Evolutionary conservation across 1,139 yeast genomes (phyloP).

Genomic region (Zygosaccharomyces sapae): DNA sequence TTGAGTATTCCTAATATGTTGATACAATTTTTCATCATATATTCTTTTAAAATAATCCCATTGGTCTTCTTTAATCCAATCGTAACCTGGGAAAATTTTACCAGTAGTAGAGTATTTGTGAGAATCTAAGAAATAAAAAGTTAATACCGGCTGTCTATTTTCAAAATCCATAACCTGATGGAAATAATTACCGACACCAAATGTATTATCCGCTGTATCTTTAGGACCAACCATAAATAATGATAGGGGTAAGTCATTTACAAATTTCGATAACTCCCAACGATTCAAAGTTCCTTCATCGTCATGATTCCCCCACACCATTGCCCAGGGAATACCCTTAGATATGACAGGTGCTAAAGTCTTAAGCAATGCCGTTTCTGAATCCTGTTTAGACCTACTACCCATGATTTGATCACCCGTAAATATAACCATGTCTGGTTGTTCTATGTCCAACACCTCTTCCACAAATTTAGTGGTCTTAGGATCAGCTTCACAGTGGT

Average conservation of each 20-base stretch:
- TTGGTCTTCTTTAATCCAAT: conserved; percentile 77
- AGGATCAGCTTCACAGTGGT: conserved; percentile 68
- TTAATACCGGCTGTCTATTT: conserved; percentile 46
- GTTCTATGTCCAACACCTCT: conserved; percentile 60
- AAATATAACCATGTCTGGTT: conserved; percentile 75
- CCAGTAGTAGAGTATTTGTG: conserved; percentile 68
- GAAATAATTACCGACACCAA: conserved; percentile 81
- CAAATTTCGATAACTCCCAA: conserved; percentile 54
- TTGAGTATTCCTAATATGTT: conserved; percentile 26
- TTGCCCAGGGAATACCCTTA: conserved; percentile 72
- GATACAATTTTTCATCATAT: conserved; percentile 28
- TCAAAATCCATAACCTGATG: conserved; percentile 36
- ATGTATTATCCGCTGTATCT: conserved; percentile 41
- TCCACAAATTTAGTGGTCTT: conserved; percentile 62
- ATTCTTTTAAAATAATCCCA: conserved; percentile 53
- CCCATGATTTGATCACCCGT: conserved; percentile 81
- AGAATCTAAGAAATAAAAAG: conserved; percentile 75
- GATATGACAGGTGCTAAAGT: conserved; percentile 67
- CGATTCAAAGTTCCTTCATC: conserved; percentile 73
- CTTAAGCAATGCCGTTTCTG: conserved; percentile 72
- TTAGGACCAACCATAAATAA: conserved; percentile 59
- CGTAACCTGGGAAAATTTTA: conserved; percentile 72
- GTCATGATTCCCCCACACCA: conserved; percentile 66
- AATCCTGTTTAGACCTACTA: conserved; percentile 61
- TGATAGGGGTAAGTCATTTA: conserved; percentile 61